Percentiles rank a stretch among this genome's conserved stretches.
These are phyloP conservation scores for Melampsora larici-populina DNA, from an alignment of 1,284 basidiomycete genomes.

Conservation along the genomic window DNA sequence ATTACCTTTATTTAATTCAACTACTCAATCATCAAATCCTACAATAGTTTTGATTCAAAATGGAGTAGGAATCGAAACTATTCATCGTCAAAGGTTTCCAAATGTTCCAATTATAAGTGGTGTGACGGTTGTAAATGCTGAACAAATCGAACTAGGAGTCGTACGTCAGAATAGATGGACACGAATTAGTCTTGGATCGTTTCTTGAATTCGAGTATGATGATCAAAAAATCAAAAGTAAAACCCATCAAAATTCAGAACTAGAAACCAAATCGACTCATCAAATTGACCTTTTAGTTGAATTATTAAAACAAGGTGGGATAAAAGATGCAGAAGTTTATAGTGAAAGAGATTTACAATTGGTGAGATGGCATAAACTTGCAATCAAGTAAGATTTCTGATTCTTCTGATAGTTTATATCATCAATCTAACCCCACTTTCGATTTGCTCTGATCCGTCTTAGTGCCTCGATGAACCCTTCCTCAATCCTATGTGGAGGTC, in stretches of 20 bases:
- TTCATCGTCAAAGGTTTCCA: slow-evolving; percentile 53
- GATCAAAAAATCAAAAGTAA: background rate
- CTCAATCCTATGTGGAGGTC: slow-evolving; percentile 55
- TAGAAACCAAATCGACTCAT: slow-evolving; percentile 28
- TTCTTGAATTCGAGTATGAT: slow-evolving; percentile 47
- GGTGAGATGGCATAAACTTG: slow-evolving; percentile 57
- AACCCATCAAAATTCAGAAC: background rate
- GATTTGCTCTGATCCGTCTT: slow-evolving; percentile 48
- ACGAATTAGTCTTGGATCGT: slow-evolving; percentile 56
- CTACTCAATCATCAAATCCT: slow-evolving; percentile 34
- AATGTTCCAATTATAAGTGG: slow-evolving; percentile 53
- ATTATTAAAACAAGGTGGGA: slow-evolving; percentile 53
- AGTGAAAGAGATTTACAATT: slow-evolving; percentile 55
- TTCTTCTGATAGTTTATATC: background rate
- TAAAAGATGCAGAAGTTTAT: slow-evolving; percentile 55
- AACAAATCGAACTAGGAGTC: slow-evolving; percentile 54
- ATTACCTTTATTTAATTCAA: slow-evolving; percentile 50
- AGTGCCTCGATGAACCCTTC: slow-evolving; percentile 57
- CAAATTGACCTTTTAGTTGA: slow-evolving; percentile 44
- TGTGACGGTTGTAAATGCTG: slow-evolving; percentile 56
- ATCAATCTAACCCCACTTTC: background rate
- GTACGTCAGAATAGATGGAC: slow-evolving; percentile 57
- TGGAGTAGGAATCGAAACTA: slow-evolving; percentile 56
- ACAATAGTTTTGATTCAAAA: slow-evolving; percentile 57
- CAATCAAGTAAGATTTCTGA: slow-evolving; percentile 42